Conservation (phyloP, 2,329 filamentous ascomycete species). For the Penicillium sp. region DNA sequence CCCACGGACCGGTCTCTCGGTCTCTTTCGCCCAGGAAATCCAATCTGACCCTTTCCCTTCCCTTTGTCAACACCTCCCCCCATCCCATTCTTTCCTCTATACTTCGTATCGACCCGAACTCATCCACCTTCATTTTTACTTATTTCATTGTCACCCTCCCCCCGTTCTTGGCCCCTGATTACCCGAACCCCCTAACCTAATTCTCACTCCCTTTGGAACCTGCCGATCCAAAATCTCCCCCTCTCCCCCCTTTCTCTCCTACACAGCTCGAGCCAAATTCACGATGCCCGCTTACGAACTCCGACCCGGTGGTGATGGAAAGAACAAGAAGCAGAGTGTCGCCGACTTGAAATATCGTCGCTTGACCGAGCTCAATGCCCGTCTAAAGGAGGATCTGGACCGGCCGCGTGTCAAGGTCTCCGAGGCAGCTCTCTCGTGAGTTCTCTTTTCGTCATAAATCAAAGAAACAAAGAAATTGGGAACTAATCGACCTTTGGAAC, state of each 20-base stretch:
- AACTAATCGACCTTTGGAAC: constrained; percentile 17
- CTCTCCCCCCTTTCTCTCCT: constrained; percentile 20
- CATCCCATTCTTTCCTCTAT: constrained; percentile 5
- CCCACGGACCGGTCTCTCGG: constrained; percentile 13
- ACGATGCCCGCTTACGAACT: constrained; percentile 63
- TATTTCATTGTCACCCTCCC: constrained; percentile 1
- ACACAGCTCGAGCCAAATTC: constrained; percentile 13
- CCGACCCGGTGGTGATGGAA: constrained; percentile 61
- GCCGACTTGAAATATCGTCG: constrained; percentile 95
- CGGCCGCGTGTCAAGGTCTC: constrained; percentile 93
- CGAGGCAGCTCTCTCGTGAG: constrained; percentile 82
- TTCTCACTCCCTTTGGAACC: constrained; percentile 10
- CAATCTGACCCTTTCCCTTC: constrained; percentile 3
- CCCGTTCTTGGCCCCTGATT: constrained; percentile 9
- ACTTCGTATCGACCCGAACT: constrained; percentile 5
- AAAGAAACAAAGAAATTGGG: not conserved
- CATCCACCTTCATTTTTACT: constrained; percentile 4
- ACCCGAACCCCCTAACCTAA: constrained; percentile 3
- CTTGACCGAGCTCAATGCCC: constrained; percentile 93
- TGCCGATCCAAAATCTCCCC: constrained; percentile 11
- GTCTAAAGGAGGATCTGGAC: constrained; percentile 91
- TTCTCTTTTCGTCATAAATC: constrained; percentile 16
- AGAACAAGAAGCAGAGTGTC: constrained; percentile 99
- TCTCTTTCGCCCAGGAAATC: constrained; percentile 8
- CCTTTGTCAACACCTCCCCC: not conserved